Evolutionary conservation across 2,329 filamentous ascomycete species (phyloP).

Genomic region (Huntiella moniliformis): DNA sequence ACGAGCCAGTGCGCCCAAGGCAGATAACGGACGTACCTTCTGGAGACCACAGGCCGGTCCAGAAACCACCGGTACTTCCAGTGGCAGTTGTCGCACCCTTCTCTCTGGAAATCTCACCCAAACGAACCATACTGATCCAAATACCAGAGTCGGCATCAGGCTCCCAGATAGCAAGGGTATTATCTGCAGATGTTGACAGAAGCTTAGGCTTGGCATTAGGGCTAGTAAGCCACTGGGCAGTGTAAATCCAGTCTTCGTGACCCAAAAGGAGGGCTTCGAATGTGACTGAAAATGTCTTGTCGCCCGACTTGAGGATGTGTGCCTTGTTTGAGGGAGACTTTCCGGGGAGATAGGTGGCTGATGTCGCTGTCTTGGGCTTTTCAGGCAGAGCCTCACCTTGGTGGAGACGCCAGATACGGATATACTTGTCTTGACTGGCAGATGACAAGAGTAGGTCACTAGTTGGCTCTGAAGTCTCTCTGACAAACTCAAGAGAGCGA

Average conservation of each 20-base stretch:
- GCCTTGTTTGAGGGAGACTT: constrained; percentile 78
- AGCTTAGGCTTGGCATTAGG: constrained; percentile 42
- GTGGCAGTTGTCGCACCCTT: constrained; percentile 95
- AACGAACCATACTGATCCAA: constrained; percentile 69
- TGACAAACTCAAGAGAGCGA: constrained; percentile 60
- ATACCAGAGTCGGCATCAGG: constrained; percentile 67
- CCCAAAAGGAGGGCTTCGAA: constrained; percentile 89
- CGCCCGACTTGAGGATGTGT: constrained; percentile 48
- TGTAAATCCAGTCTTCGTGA: constrained; percentile 98
- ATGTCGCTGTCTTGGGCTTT: constrained; percentile 30
- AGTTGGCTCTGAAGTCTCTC: constrained; percentile 22
- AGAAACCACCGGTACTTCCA: constrained; percentile 88
- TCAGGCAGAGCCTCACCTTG: constrained; percentile 45
- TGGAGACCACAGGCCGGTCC: constrained; percentile 85
- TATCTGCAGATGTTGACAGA: constrained; percentile 83
- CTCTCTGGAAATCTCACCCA: constrained; percentile 85
- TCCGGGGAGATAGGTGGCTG: constrained; percentile 42
- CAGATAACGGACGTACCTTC: constrained; percentile 52
- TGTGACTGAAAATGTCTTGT: constrained; percentile 55
- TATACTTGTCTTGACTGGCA: constrained; percentile 93
- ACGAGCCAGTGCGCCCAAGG: constrained; percentile 79
- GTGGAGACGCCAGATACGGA: constrained; percentile 79
- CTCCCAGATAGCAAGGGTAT: constrained; percentile 86
- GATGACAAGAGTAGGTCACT: constrained; percentile 72
- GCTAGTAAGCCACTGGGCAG: constrained; percentile 47